These are phyloP conservation scores for Mucor sp. DNA, from an alignment of 371 early-diverging fungal genomes.

Conservation along the genomic window DNA sequence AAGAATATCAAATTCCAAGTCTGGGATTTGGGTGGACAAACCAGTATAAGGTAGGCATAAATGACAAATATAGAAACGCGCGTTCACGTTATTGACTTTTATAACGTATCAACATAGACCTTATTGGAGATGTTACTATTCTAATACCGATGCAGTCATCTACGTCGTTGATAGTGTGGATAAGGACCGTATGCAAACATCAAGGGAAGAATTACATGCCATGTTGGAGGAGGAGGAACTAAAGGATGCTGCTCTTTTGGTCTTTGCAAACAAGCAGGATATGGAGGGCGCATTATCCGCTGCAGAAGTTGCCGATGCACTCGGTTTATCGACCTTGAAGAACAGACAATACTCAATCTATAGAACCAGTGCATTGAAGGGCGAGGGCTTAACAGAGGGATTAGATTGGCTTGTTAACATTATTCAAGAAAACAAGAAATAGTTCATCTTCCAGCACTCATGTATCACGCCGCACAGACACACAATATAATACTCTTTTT, in stretches of 20 bases:
- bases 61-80: not conserved
- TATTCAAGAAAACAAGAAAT: slow-evolving; percentile 54
- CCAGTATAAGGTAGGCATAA: slow-evolving; percentile 78
- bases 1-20: slow-evolving; percentile 97
- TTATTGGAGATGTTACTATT: slow-evolving; percentile 70
- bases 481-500: not conserved
- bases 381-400: slow-evolving; percentile 96
- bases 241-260: slow-evolving; percentile 78
- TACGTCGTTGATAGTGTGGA: slow-evolving; percentile 97
- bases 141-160: slow-evolving; percentile 91
- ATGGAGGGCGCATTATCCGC: slow-evolving; percentile 87
- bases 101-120: slow-evolving; percentile 20
- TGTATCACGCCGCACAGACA: not conserved
- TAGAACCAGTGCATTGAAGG: slow-evolving; percentile 91
- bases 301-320: slow-evolving; percentile 84
- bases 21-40: slow-evolving; percentile 98
- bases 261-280: slow-evolving; percentile 94
- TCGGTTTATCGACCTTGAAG: slow-evolving; percentile 80
- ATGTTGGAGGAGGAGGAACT: slow-evolving; percentile 92
- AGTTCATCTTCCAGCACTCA: not conserved
- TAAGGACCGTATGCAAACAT: slow-evolving; percentile 86
- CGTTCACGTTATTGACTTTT: not conserved
- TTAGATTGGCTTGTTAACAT: slow-evolving; percentile 73
- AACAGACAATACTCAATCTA: slow-evolving; percentile 93
- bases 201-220: slow-evolving; percentile 85